These are phyloP conservation scores for Gossypium sturtianum DNA, from an alignment of 345 rosid species.

Conservation along the genomic window DNA sequence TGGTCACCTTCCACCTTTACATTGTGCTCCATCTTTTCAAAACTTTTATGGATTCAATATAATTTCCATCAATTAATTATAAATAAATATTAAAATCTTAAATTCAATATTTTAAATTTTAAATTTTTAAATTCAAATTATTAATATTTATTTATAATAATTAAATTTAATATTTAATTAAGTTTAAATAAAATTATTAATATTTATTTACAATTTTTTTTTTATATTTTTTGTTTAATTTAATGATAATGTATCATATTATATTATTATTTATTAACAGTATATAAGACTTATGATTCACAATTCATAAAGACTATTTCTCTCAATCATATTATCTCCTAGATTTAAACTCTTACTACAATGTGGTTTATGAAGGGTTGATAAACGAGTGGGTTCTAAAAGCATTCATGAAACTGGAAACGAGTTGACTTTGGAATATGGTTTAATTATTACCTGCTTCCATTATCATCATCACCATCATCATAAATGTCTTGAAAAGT, in stretches of 20 bases:
- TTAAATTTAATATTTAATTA: too few species aligned
- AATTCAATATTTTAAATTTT: too few species aligned
- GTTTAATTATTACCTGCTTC: background rate
- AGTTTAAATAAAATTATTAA: too few species aligned
- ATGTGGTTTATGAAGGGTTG: too few species aligned
- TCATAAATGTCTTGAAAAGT: slow-evolving; percentile 10
- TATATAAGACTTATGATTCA: background rate
- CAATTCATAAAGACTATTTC: background rate
- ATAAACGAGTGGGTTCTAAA: too few species aligned
- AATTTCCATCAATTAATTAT: background rate
- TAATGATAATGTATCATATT: too few species aligned
- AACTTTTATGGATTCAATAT: background rate
- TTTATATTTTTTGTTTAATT: too few species aligned
- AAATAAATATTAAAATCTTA: too few species aligned
- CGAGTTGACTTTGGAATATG: slow-evolving; percentile 19
- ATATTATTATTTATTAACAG: too few species aligned
- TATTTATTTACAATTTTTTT: accelerated
- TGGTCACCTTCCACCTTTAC: slow-evolving; percentile 33
- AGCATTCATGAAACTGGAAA: too few species aligned
- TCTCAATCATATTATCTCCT: slow-evolving; percentile 3
- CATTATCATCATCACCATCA: slow-evolving; percentile 13
- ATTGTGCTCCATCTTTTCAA: slow-evolving; percentile 25
- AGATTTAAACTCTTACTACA: background rate
- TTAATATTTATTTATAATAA: too few species aligned
- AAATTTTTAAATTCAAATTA: too few species aligned